These are phyloP conservation scores for Amauroascus verrucosus DNA, from an alignment of 2,329 filamentous ascomycete genomes.

Conservation along the genomic window DNA sequence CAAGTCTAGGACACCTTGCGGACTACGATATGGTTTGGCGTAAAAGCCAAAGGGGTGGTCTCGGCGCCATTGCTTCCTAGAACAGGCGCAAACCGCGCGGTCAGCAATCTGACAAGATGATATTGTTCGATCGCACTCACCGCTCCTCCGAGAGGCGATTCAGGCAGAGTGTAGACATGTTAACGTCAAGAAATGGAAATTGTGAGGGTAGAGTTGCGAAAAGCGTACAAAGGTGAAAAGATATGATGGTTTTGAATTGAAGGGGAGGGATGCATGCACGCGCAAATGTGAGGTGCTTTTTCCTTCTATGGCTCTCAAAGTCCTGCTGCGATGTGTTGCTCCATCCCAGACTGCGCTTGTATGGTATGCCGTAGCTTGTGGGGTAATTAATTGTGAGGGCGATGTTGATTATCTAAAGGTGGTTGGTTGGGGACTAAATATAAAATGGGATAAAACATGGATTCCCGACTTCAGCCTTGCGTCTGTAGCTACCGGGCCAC, in stretches of 20 bases:
- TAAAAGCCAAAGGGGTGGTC: conserved; percentile 98
- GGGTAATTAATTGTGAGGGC: too few relatives aligned
- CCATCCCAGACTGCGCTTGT: not conserved
- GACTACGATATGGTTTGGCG: conserved; percentile 72
- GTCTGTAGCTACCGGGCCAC: too few relatives aligned
- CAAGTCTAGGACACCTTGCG: conserved; percentile 73
- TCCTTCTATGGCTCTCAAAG: not conserved
- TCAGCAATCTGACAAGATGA: not conserved
- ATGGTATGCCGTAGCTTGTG: not conserved
- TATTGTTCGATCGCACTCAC: conserved; percentile 36
- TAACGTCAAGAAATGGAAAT: not conserved
- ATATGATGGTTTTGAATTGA: not conserved
- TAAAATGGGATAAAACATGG: too few relatives aligned
- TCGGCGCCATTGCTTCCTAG: conserved; percentile 91
- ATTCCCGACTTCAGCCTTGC: too few relatives aligned
- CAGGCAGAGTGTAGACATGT: conserved; percentile 56
- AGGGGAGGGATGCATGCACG: not conserved
- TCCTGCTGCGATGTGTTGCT: not conserved
- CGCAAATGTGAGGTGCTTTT: not conserved
- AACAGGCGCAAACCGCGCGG: not conserved
- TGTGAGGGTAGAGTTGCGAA: not conserved
- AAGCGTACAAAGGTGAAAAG: too few relatives aligned
- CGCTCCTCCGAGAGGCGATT: conserved; percentile 82
- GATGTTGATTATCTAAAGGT: not conserved
- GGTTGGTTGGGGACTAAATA: not conserved